phyloP scores from a whole-genome alignment of 2,329 filamentous ascomycete genomes.

The Daldinia sp. region DNA sequence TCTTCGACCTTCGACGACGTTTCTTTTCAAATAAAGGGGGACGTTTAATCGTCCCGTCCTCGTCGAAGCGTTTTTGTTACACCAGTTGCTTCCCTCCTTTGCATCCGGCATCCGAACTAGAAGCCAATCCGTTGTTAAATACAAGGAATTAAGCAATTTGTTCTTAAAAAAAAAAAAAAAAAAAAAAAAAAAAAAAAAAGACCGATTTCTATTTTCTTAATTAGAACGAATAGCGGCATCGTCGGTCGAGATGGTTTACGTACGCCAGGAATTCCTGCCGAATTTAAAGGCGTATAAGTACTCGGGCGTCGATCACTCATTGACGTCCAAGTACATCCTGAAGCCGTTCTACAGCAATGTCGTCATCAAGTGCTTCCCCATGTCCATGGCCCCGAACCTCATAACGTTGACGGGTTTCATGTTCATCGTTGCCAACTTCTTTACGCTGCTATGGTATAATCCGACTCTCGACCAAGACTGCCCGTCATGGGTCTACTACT shows the following conservation, averaged over 20 bases:
- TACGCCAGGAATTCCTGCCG: constrained; percentile 88
- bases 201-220: neutral
- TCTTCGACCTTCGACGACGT: constrained; percentile 4
- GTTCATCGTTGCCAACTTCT: constrained; percentile 89
- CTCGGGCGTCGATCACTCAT: constrained; percentile 88
- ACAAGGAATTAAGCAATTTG: neutral
- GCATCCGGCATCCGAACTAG: neutral
- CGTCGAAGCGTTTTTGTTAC: neutral
- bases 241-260: constrained; percentile 82
- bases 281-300: constrained; percentile 97
- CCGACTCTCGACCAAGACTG: constrained; percentile 95
- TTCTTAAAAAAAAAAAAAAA: too few species aligned
- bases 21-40: constrained; percentile 9
- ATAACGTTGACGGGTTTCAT: constrained; percentile 92
- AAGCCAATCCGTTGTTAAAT: neutral
- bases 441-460: constrained; percentile 95
- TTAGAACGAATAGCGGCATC: neutral
- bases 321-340: constrained; percentile 90
- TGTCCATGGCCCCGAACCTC: constrained; percentile 90
- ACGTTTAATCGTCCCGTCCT: neutral
- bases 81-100: neutral
- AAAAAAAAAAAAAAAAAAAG: neutral
- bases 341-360: constrained; percentile 98
- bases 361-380: constrained; percentile 93
- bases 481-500: constrained; percentile 93